Evolutionary conservation across 768 basidiomycete species (phyloP).

Genomic region (Cystofilobasidium ferigula): DNA sequence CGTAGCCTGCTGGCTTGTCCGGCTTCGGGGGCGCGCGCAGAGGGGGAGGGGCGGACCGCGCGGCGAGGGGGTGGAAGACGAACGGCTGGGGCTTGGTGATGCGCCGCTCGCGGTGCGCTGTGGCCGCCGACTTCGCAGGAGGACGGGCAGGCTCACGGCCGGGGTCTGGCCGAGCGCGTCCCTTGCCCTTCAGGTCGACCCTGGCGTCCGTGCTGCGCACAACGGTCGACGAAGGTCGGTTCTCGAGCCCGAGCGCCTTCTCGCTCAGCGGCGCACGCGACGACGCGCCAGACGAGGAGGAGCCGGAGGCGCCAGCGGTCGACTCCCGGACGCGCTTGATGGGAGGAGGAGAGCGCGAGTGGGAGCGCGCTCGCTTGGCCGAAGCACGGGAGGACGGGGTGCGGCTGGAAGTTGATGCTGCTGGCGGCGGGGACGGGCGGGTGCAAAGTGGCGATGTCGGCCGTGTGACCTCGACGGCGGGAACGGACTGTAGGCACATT

Average conservation of each 20-base stretch:
- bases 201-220: no score
- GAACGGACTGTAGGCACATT: no score
- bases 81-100: constrained; percentile 1
- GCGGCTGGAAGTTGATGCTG: no score
- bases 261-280: background rate
- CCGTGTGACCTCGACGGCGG: no score
- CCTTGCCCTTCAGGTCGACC: background rate
- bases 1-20: background rate
- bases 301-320: background rate
- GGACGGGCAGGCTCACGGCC: background rate
- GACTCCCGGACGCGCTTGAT: background rate
- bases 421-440: no score
- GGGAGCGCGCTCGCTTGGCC: background rate
- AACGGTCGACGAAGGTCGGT: no score
- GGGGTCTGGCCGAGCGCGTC: background rate
- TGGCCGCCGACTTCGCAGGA: background rate
- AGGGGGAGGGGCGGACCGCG: background rate
- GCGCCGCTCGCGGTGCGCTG: background rate
- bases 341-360: background rate
- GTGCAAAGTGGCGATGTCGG: no score
- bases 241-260: background rate
- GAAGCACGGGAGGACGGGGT: no score
- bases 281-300: background rate
- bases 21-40: background rate
- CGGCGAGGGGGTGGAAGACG: background rate